Percentiles rank a stretch among this genome's conserved stretches.
phyloP scores from a whole-genome alignment of 2,329 filamentous ascomycete species.

The Aspergillus persii region DNA sequence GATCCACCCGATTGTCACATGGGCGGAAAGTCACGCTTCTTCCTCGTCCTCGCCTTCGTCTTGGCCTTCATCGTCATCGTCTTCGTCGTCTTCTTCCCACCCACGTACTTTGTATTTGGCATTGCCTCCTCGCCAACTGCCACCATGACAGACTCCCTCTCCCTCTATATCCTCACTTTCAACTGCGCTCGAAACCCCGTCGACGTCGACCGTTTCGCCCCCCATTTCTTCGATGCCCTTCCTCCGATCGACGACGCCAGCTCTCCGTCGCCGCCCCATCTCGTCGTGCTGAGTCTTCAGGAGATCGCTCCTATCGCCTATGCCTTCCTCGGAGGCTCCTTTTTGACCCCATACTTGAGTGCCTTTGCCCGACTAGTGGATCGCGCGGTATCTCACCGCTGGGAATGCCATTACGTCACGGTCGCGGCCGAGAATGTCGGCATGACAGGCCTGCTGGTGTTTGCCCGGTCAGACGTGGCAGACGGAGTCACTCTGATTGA shows the following conservation, averaged over 20 bases:
- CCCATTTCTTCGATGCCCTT: slow-evolving; percentile 65
- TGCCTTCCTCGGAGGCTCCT: slow-evolving; percentile 80
- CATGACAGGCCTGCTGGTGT: slow-evolving; percentile 87
- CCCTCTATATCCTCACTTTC: slow-evolving; percentile 79
- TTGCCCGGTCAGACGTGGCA: slow-evolving; percentile 62
- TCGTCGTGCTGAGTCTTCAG: slow-evolving; percentile 71
- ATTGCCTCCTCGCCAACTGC: no score
- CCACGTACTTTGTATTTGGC: no score
- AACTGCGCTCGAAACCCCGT: slow-evolving; percentile 78
- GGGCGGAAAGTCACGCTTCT: neutral
- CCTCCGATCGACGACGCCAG: slow-evolving; percentile 45
- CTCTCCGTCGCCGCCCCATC: slow-evolving; percentile 59
- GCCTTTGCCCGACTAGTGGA: slow-evolving; percentile 70
- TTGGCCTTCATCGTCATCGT: neutral
- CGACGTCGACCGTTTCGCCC: slow-evolving; percentile 67
- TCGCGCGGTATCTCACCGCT: slow-evolving; percentile 57
- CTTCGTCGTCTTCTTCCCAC: no score
- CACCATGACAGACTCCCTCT: slow-evolving; percentile 52
- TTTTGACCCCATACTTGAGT: slow-evolving; percentile 72
- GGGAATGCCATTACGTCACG: slow-evolving; percentile 60
- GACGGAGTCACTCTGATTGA: slow-evolving; percentile 64
- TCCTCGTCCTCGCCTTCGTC: neutral
- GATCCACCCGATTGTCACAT: slow-evolving; percentile 5
- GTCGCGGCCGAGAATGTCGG: slow-evolving; percentile 73
- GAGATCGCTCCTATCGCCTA: slow-evolving; percentile 83